phyloP scores from a whole-genome alignment of 2,329 filamentous ascomycete species.

The Colletotrichum falcatum region DNA sequence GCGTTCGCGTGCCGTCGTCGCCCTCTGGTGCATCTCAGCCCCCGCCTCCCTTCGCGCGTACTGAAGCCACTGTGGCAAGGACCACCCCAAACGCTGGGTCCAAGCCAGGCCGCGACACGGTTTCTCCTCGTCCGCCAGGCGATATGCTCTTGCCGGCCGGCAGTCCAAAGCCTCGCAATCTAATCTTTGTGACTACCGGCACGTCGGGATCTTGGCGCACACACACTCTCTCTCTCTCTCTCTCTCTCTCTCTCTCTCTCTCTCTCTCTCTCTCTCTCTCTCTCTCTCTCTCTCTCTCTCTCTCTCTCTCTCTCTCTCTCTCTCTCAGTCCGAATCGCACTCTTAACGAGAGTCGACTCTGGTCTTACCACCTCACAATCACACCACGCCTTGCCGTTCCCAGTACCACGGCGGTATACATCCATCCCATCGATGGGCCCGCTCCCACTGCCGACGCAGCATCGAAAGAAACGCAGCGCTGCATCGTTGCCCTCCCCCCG shows the following conservation, averaged over 20 bases:
- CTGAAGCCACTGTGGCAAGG: slow-evolving; percentile 9
- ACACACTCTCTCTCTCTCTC: no score
- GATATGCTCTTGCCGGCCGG: neutral
- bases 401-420: neutral
- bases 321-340: neutral
- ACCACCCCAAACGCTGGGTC: slow-evolving; percentile 13
- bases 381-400: neutral
- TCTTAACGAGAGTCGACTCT: neutral
- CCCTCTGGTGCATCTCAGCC: no score
- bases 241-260: no score
- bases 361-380: neutral
- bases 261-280: no score
- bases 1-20: neutral
- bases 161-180: neutral
- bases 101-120: neutral
- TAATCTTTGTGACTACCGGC: neutral
- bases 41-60: slow-evolving; percentile 1
- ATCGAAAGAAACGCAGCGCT: slow-evolving; percentile 5
- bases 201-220: neutral
- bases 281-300: no score
- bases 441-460: neutral
- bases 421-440: neutral
- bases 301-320: no score
- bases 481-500: neutral
- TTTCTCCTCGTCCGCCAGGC: neutral